phyloP scores from a whole-genome alignment of 106 monocot species.

The Dioscorea zingiberensis region DNA sequence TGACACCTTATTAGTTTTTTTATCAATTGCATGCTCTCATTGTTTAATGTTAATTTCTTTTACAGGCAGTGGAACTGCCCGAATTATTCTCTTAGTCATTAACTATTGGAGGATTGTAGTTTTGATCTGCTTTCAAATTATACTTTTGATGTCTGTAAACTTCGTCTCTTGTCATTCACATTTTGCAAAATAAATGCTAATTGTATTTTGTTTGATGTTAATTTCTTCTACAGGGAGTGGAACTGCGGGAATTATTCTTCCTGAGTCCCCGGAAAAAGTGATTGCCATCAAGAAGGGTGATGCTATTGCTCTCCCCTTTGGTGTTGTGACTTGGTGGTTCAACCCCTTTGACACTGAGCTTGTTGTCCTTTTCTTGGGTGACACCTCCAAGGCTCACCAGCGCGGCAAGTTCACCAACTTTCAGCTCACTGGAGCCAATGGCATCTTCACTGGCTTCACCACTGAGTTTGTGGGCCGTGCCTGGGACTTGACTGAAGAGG shows the following conservation, averaged over 20 bases:
- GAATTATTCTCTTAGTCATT: slow-evolving; percentile 70
- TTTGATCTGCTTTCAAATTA: no score
- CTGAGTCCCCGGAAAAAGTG: slow-evolving; percentile 71
- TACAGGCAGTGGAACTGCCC: slow-evolving; percentile 62
- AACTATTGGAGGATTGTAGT: no score
- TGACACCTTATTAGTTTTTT: no score
- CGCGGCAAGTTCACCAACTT: slow-evolving; percentile 79
- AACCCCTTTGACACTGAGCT: slow-evolving; percentile 55
- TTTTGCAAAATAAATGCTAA: no score
- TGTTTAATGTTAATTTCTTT: no score
- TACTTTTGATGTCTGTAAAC: no score
- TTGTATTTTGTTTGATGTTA: no score
- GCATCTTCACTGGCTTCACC: slow-evolving; percentile 83
- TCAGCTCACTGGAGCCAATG: slow-evolving; percentile 67
- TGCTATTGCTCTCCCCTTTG: slow-evolving; percentile 78
- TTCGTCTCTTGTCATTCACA: no score
- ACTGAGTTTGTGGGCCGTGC: slow-evolving; percentile 79
- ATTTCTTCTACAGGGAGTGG: slow-evolving; percentile 42
- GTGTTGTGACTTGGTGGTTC: slow-evolving; percentile 87
- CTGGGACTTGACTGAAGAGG: slow-evolving; percentile 49
- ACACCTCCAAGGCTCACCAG: slow-evolving; percentile 73
- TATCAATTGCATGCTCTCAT: no score
- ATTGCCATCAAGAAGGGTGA: slow-evolving; percentile 65
- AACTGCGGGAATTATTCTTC: slow-evolving; percentile 64
- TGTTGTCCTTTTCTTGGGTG: slow-evolving; percentile 77